Percentiles rank a stretch among this genome's conserved stretches.
Evolutionary conservation across 805 yeast species (phyloP).

Genomic region (Allodekkera sacchari): DNA sequence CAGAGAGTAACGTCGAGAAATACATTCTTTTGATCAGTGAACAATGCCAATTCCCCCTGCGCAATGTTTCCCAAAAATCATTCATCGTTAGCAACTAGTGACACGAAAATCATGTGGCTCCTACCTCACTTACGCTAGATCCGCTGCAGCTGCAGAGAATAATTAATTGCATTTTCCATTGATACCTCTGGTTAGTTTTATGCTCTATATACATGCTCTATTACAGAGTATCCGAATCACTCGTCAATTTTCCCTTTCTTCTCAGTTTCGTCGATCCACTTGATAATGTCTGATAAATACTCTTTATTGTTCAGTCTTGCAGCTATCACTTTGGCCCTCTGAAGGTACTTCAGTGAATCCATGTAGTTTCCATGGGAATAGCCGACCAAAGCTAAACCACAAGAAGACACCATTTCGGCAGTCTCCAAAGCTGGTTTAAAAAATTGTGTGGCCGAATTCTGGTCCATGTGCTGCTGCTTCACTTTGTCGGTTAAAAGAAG

Average conservation of each 20-base stretch:
- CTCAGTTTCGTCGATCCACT: conserved; percentile 8
- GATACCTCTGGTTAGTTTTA: too few relatives aligned
- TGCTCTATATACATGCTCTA: too few relatives aligned
- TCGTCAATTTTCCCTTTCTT: neutral
- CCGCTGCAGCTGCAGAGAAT: too few relatives aligned
- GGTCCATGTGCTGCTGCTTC: conserved; percentile 8
- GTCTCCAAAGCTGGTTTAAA: conserved; percentile 13
- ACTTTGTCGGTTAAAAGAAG: conserved; percentile 10
- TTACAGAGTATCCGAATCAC: too few relatives aligned
- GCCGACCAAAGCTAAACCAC: conserved; percentile 11
- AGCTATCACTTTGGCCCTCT: conserved; percentile 11
- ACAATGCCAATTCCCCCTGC: too few relatives aligned
- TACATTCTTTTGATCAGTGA: too few relatives aligned
- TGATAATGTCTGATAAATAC: conserved; percentile 9
- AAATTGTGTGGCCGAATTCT: conserved; percentile 7
- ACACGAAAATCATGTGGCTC: too few relatives aligned
- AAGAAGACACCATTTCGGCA: conserved; percentile 16
- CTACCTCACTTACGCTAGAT: too few relatives aligned
- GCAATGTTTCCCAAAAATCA: too few relatives aligned
- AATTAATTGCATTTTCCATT: too few relatives aligned
- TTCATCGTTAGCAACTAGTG: too few relatives aligned
- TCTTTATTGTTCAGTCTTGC: conserved; percentile 8
- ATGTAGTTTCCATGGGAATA: conserved; percentile 5
- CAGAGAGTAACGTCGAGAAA: too few relatives aligned
- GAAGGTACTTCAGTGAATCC: conserved; percentile 10